Evolutionary conservation across 2,329 filamentous ascomycete genomes (phyloP).

Genomic region (Aureobasidium uvarum): DNA sequence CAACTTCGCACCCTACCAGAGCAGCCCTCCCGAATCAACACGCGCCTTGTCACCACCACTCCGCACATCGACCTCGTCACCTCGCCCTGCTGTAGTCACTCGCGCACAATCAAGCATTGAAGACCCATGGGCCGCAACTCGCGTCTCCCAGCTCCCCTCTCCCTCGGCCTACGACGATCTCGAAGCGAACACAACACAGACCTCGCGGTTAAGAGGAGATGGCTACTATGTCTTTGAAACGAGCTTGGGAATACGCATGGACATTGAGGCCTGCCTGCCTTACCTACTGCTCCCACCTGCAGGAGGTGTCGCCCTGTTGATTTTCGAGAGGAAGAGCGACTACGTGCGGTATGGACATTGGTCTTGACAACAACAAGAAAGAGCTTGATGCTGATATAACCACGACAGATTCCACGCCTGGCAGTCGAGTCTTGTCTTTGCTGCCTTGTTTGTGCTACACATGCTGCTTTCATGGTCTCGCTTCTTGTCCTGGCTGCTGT

Average conservation of each 20-base stretch:
- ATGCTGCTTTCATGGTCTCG: conserved; percentile 82
- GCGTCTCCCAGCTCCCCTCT: conserved; percentile 43
- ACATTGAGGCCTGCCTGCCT: conserved; percentile 86
- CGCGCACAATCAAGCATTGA: conserved; percentile 39
- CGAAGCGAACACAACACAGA: conserved; percentile 33
- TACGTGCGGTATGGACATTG: conserved; percentile 71
- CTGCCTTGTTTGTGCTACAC: conserved; percentile 66
- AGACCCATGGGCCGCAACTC: conserved; percentile 44
- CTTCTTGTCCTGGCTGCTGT: conserved; percentile 79
- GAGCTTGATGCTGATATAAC: conserved; percentile 4
- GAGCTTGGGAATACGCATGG: conserved; percentile 77
- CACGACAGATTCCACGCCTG: conserved; percentile 81
- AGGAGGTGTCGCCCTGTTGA: conserved; percentile 77
- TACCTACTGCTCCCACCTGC: conserved; percentile 83
- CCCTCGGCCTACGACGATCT: conserved; percentile 37
- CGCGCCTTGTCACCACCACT: conserved; percentile 73
- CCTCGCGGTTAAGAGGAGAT: conserved; percentile 46
- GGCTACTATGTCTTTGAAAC: conserved; percentile 76
- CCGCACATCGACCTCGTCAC: conserved; percentile 46
- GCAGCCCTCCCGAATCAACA: conserved; percentile 78
- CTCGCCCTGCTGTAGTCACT: conserved; percentile 55
- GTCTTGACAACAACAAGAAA: no score
- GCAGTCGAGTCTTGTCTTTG: conserved; percentile 56
- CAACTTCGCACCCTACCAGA: conserved; percentile 89
- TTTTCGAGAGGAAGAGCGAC: conserved; percentile 92